phyloP scores from a whole-genome alignment of 169 alveolate species.

The Plasmodium vinckei region DNA sequence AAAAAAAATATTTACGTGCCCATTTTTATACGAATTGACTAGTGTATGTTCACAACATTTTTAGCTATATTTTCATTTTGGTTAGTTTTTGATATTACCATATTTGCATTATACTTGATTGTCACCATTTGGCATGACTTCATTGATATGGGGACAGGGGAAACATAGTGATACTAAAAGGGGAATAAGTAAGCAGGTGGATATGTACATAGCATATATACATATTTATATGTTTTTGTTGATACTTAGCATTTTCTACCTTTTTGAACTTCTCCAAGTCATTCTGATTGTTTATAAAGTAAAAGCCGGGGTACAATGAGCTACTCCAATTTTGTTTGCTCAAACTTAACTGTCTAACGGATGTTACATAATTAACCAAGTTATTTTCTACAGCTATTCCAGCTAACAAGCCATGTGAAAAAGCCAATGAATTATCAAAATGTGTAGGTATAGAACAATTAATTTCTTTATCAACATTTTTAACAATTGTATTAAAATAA shows the following conservation, averaged over 20 bases:
- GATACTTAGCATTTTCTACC: background rate
- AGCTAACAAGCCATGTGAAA: slow-evolving; percentile 57
- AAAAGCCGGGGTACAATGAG: slow-evolving; percentile 50
- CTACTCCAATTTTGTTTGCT: slow-evolving; percentile 57
- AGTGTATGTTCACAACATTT: background rate
- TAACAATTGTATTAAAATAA: slow-evolving; percentile 28
- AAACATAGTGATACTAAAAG: slow-evolving; percentile 34
- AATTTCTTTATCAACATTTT: slow-evolving; percentile 37
- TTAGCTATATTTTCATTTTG: background rate
- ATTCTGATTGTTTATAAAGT: slow-evolving; percentile 29
- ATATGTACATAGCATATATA: too few relatives aligned
- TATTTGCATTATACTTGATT: slow-evolving; percentile 57
- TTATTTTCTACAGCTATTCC: slow-evolving; percentile 67
- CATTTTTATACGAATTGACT: background rate
- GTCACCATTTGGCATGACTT: slow-evolving; percentile 69
- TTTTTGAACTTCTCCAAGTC: background rate
- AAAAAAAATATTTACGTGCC: background rate
- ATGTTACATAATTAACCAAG: slow-evolving; percentile 49
- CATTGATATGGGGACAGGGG: slow-evolving; percentile 53
- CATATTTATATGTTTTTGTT: too few relatives aligned
- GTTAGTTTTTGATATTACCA: slow-evolving; percentile 12
- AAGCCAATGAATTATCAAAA: slow-evolving; percentile 61
- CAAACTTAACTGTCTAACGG: slow-evolving; percentile 42
- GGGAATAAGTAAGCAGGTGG: background rate
- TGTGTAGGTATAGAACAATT: slow-evolving; percentile 47